Percentiles rank a stretch among this genome's conserved stretches.
Evolutionary conservation across 2,329 filamentous ascomycete species (phyloP).

Genomic region (Nigrograna mackinnonii): DNA sequence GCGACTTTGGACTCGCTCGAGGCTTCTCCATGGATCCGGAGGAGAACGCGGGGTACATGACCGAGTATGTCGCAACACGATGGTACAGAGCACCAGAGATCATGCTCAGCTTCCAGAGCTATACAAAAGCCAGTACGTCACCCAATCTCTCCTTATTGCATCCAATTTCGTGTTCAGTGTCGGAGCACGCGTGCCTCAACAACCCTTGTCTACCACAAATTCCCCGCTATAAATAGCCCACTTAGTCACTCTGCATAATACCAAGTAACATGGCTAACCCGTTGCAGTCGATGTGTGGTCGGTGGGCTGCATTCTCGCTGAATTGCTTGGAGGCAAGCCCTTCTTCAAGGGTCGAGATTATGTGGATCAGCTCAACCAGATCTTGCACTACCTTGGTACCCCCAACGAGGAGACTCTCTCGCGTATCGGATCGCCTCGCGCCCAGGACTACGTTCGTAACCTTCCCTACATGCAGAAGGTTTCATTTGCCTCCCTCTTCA

Average conservation of each 20-base stretch:
- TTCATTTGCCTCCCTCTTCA: slow-evolving; percentile 85
- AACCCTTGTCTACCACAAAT: too few relatives aligned
- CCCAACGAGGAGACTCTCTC: slow-evolving; percentile 93
- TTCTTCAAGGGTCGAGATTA: slow-evolving; percentile 99
- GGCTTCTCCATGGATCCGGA: slow-evolving; percentile 97
- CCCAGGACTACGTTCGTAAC: slow-evolving; percentile 98
- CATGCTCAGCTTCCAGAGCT: slow-evolving; percentile 99
- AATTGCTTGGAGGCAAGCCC: slow-evolving; percentile 90
- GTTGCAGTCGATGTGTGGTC: slow-evolving; percentile 94
- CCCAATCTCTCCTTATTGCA: background rate
- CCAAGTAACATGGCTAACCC: slow-evolving; percentile 22
- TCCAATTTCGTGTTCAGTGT: background rate
- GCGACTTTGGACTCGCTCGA: slow-evolving; percentile 94
- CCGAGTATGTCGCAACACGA: slow-evolving; percentile 96
- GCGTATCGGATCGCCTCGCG: slow-evolving; percentile 91
- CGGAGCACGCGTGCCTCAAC: too few relatives aligned
- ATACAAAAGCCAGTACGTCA: slow-evolving; percentile 98
- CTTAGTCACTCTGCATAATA: slow-evolving; percentile 8
- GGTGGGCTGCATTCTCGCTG: slow-evolving; percentile 94
- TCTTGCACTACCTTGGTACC: slow-evolving; percentile 95
- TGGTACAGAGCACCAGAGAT: slow-evolving; percentile 99
- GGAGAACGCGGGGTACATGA: slow-evolving; percentile 99
- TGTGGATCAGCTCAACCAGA: slow-evolving; percentile 99
- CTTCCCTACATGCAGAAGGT: slow-evolving; percentile 94
- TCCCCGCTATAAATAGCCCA: slow-evolving; percentile 9